Evolutionary conservation across 129 eudicot species (phyloP), one percentile per base, ranked within the genome.

Genomic region (Helianthus tuberosus): DNA sequence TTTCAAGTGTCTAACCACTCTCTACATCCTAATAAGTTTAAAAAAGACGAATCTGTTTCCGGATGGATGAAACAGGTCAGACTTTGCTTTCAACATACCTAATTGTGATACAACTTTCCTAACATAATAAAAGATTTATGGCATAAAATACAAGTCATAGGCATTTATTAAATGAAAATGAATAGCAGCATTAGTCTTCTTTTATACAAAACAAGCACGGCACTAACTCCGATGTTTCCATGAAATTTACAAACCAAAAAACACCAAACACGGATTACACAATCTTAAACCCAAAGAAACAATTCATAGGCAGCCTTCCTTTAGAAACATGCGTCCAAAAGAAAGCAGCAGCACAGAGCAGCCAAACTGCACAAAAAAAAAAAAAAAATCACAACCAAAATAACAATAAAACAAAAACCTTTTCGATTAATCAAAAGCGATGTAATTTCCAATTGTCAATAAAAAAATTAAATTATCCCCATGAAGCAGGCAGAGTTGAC

Each of bases 331-430:
- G 89, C 96, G 1, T 89, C 96, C 80, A 89, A 77, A 0, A 89
- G 85, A 73, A 88, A 89, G 68, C 96, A 89, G 57, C 96, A 89
- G 70, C 96, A 86, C 62, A 89, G 52, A 10, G 91, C 96, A 77
- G 96, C 96, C 96, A 89, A 84, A 84, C 96, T 86, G 88, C 86
- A 79, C 7, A 78, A 11, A n/a, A 68, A 69, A 58, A 5, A n/a
- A 75, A 75, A 20, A 1, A 38, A 38, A 38, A 38, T 38, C 43
- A 38, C 16, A 72, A 65, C 66, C 73, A 14, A 65, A 11, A 8
- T 2, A 27, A 6, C 12, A 62, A 12, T 35, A 27, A 20, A 57
- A 68, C 67, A n/a, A n/a, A n/a, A n/a, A n/a, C n/a, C 29, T 25
- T 25, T 25, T 25, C 29, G 1, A 25, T 25, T 25, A 25, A 25